Evolutionary conservation across 2,329 filamentous ascomycete species (phyloP).

Genomic region (Graphiopsis chlorocephala): DNA sequence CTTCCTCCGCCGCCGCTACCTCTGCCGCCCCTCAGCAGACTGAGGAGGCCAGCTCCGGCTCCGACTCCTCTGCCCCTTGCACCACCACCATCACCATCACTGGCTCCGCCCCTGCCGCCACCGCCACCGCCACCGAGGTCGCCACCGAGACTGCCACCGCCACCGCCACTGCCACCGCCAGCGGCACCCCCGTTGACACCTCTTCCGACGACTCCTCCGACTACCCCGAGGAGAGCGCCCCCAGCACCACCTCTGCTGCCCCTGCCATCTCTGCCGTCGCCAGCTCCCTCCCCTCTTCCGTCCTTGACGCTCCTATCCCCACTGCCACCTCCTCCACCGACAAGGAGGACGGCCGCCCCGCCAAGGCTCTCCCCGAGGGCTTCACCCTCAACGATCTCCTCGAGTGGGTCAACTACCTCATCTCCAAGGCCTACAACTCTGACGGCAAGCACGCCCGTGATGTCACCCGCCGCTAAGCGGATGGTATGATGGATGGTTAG

Average conservation of each 20-base stretch:
- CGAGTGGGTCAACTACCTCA: constrained; percentile 28
- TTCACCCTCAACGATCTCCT: constrained; percentile 28
- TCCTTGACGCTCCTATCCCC: constrained; percentile 19
- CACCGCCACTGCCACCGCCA: constrained; percentile 17
- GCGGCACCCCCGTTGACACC: constrained; percentile 6
- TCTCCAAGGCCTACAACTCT: constrained; percentile 22
- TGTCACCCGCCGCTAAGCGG: constrained; percentile 15
- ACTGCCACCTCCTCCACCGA: constrained; percentile 13
- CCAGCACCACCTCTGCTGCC: constrained; percentile 18
- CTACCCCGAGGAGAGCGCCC: constrained; percentile 14
- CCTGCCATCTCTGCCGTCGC: constrained; percentile 24
- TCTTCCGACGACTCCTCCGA: constrained; percentile 4
- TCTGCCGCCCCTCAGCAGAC: constrained; percentile 8
- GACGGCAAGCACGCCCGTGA: constrained; percentile 24
- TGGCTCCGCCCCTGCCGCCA: constrained; percentile 23
- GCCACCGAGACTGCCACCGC: constrained; percentile 19
- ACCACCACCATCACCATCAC: constrained; percentile 19
- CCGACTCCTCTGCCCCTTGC: constrained; percentile 6
- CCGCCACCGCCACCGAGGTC: neutral
- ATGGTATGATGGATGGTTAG: neutral
- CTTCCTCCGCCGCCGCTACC: neutral
- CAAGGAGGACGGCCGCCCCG: constrained; percentile 18
- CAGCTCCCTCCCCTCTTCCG: constrained; percentile 17
- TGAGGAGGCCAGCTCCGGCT: neutral
- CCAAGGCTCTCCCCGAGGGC: constrained; percentile 28